Evolutionary conservation across 1,284 basidiomycete species (phyloP).

Genomic region (Ceratobasidium sp.): DNA sequence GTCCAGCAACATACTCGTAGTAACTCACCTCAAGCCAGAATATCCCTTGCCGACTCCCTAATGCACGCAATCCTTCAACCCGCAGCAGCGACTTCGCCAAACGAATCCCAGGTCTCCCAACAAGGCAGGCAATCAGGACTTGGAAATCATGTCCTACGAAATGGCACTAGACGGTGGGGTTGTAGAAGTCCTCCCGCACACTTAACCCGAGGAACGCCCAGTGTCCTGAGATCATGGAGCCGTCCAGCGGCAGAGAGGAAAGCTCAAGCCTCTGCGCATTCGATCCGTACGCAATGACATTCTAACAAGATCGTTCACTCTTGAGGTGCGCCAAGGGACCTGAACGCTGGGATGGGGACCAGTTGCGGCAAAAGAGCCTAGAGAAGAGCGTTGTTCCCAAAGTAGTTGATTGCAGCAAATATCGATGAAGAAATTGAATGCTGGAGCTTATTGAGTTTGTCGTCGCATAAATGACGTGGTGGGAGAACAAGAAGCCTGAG

Average conservation of each 20-base stretch:
- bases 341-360: background rate
- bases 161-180: constrained; percentile 20
- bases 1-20: background rate
- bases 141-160: constrained; percentile 51
- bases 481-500: too few species aligned
- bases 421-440: background rate
- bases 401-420: background rate
- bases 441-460: background rate
- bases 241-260: constrained; percentile 16
- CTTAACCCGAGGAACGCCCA: constrained; percentile 3
- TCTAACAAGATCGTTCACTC: background rate
- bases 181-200: constrained; percentile 15
- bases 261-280: constrained; percentile 16
- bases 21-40: background rate
- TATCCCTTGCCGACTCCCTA: background rate
- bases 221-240: constrained; percentile 13
- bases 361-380: background rate
- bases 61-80: background rate
- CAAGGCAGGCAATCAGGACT: constrained; percentile 60
- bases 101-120: background rate
- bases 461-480: background rate
- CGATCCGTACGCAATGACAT: constrained; percentile 17
- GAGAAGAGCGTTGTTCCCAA: background rate
- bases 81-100: background rate
- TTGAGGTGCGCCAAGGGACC: constrained; percentile 1